Evolutionary conservation across 345 rosid species (phyloP).

Genomic region (Turritis glabra): DNA sequence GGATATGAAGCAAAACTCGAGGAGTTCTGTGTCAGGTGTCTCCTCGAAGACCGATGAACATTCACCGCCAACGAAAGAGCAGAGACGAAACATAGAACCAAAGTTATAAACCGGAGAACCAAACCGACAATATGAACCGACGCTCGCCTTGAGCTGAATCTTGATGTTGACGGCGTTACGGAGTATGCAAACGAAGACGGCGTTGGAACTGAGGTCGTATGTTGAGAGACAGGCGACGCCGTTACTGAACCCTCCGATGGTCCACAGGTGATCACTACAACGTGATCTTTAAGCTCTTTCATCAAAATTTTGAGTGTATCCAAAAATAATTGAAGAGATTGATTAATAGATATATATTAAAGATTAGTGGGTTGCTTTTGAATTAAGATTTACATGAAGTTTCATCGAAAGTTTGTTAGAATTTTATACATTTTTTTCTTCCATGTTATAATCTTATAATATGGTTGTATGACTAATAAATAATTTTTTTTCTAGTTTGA

Average conservation of each 20-base stretch:
- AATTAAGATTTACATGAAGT: slow-evolving; percentile 11
- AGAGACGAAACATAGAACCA: slow-evolving; percentile 60
- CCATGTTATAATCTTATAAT: slow-evolving; percentile 3
- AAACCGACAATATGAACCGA: slow-evolving; percentile 40
- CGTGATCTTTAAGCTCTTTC: slow-evolving; percentile 35
- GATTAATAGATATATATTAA: slow-evolving; percentile 8
- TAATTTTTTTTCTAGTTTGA: background rate
- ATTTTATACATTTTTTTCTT: slow-evolving; percentile 5
- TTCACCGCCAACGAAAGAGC: slow-evolving; percentile 58
- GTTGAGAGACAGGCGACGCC: slow-evolving; percentile 34
- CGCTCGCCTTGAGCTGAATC: slow-evolving; percentile 38
- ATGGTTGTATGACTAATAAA: background rate
- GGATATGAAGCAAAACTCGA: slow-evolving; percentile 54
- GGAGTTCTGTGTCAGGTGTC: slow-evolving; percentile 25
- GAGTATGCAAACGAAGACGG: slow-evolving; percentile 69
- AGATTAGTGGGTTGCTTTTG: background rate
- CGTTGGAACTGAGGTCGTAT: slow-evolving; percentile 44
- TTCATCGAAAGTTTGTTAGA: slow-evolving; percentile 31
- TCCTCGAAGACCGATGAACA: slow-evolving; percentile 39
- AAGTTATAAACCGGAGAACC: slow-evolving; percentile 51
- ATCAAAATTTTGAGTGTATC: background rate
- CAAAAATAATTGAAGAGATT: background rate
- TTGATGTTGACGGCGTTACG: slow-evolving; percentile 40
- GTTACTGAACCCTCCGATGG: slow-evolving; percentile 47
- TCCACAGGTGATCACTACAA: slow-evolving; percentile 37